Base-by-base conservation (phyloP, 495 filamentous ascomycete species). In the Penicillium lividum region DNA sequence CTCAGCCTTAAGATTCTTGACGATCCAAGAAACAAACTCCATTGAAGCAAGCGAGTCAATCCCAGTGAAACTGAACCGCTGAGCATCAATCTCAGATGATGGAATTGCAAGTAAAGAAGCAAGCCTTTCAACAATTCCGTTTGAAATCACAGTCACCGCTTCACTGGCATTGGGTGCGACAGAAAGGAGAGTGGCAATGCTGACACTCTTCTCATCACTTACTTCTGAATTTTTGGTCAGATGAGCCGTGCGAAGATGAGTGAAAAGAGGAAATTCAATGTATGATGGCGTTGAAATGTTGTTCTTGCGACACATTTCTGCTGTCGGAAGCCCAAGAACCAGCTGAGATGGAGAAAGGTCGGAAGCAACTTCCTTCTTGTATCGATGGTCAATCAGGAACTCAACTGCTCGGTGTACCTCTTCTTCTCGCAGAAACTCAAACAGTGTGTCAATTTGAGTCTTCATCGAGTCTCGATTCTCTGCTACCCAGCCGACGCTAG, bases 401-500 rank as follows among this genome's bases (percentile, higher is more conserved):
- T 75, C 67, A 6, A 69, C 51, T 1, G 72, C 58, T 5, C 53
- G 40, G 31, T 71, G 70, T 0, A 73, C 59, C n/a, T 71, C 67
- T 7, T 67, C 67, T 22, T 70, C 70, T 6, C 55, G 53, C 0
- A 76, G 48, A 5, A 69, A 34, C 31, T 73, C 63, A 28, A 74
- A 61, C 2, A 66, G 38, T 3, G 60, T 38, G 8, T 61, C 55
- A 7, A 57, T 56, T 25, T 69, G 33, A 5, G 52, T 60, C 51
- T 54, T 45, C 56, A 59, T 47, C 16, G 56, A 59, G 36, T 48
- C 52, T 38, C 56, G 43, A 48, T 72, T 69, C 30, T 72, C 61
- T 42, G 58, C 82, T 62, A 85, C 73, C 75, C 83, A 85, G 16
- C 84, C 84, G 0, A 82, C 77, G 46, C 78, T 82, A 0, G 77